Evolutionary conservation across 2,329 filamentous ascomycete species (phyloP).

Genomic region (Colletotrichum ledebouriae): DNA sequence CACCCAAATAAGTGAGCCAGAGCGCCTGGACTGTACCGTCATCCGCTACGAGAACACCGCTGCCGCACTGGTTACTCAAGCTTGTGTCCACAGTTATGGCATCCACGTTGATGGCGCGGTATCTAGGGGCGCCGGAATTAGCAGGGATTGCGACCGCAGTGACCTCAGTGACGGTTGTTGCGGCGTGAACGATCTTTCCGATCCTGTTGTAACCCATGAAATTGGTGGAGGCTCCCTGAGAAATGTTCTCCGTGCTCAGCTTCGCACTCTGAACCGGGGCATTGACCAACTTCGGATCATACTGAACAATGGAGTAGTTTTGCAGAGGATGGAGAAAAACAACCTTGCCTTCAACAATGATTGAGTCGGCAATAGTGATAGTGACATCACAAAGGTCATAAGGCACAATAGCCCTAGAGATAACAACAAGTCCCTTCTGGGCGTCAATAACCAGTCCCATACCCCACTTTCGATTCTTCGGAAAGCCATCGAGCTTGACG

Average conservation of each 20-base stretch:
- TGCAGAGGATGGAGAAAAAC: slow-evolving; percentile 96
- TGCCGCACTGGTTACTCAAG: slow-evolving; percentile 91
- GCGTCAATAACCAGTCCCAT: slow-evolving; percentile 98
- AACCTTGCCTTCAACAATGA: slow-evolving; percentile 93
- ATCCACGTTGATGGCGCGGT: slow-evolving; percentile 94
- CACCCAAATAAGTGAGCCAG: slow-evolving; percentile 97
- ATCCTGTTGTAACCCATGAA: slow-evolving; percentile 99
- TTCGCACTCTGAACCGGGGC: slow-evolving; percentile 92
- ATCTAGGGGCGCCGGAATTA: slow-evolving; percentile 90
- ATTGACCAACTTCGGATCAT: slow-evolving; percentile 92
- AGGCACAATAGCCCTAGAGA: slow-evolving; percentile 93
- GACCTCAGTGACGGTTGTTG: slow-evolving; percentile 96
- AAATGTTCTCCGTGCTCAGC: slow-evolving; percentile 84
- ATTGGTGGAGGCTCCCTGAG: slow-evolving; percentile 92
- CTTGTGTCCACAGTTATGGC: slow-evolving; percentile 97
- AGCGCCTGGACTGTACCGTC: slow-evolving; percentile 94
- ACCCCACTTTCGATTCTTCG: slow-evolving; percentile 91
- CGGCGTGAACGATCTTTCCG: slow-evolving; percentile 90
- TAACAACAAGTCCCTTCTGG: slow-evolving; percentile 92
- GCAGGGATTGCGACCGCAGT: slow-evolving; percentile 97
- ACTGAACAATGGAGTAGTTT: slow-evolving; percentile 96
- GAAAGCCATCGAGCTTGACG: slow-evolving; percentile 97
- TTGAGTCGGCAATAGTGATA: slow-evolving; percentile 95
- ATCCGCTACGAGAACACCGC: slow-evolving; percentile 89
- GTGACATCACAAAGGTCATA: slow-evolving; percentile 98